Percentiles rank a stretch among this genome's conserved stretches.
These are phyloP conservation scores for Gossypium davidsonii DNA, from an alignment of 441 rosid species.

Conservation along the genomic window DNA sequence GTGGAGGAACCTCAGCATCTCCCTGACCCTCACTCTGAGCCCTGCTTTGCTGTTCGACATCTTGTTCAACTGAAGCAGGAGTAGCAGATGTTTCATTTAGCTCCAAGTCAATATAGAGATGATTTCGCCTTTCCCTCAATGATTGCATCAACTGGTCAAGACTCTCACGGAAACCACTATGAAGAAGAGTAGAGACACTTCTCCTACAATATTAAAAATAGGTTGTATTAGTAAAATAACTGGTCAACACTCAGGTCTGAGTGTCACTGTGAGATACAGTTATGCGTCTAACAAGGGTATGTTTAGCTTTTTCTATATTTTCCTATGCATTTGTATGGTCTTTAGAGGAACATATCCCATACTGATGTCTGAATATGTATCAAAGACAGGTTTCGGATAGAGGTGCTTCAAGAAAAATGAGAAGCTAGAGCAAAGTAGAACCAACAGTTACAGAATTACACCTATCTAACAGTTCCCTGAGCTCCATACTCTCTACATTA, in stretches of 20 bases:
- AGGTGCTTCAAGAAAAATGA: not conserved
- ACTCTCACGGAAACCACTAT: conserved; percentile 77
- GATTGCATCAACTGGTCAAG: conserved; percentile 83
- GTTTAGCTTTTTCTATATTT: no score
- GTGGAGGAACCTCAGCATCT: conserved; percentile 36
- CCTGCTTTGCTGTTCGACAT: conserved; percentile 45
- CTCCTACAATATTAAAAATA: conserved; percentile 52
- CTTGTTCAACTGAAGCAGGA: conserved; percentile 37
- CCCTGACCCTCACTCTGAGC: conserved; percentile 43
- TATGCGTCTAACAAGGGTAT: not conserved
- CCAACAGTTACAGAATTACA: conserved; percentile 18
- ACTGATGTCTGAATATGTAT: not conserved
- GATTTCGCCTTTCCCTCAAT: conserved; percentile 80
- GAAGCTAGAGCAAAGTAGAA: not conserved
- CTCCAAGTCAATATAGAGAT: conserved; percentile 56
- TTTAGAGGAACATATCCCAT: no score
- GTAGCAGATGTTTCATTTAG: conserved; percentile 44
- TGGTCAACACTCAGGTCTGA: not conserved
- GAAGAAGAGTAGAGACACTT: conserved; percentile 88
- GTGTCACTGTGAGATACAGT: no score
- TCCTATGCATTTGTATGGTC: no score
- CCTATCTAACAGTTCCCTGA: conserved; percentile 85
- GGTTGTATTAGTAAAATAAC: conserved; percentile 13
- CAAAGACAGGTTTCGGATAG: not conserved
- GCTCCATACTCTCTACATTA: conserved; percentile 52